Percentiles rank a stretch among this genome's conserved stretches.
Evolutionary conservation across 805 yeast genomes (phyloP).

Genomic region (Myxozyma geophila): DNA sequence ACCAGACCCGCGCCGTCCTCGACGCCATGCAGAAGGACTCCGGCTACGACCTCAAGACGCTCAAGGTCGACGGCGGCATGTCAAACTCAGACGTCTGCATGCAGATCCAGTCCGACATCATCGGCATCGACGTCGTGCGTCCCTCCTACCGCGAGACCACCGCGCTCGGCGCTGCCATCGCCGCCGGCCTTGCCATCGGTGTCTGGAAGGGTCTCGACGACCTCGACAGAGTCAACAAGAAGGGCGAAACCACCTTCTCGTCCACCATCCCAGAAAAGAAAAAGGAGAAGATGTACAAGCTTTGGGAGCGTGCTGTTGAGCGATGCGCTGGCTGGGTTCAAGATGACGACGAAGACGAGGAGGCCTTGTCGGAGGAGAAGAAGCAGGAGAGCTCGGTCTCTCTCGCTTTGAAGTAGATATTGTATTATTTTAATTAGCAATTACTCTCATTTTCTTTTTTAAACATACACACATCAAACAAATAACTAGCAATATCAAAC

Average conservation of each 20-base stretch:
- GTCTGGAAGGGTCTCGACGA: conserved; percentile 80
- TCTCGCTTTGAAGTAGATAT: not conserved
- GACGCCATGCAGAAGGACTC: conserved; percentile 89
- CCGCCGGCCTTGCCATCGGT: conserved; percentile 79
- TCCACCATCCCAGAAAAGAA: conserved; percentile 48
- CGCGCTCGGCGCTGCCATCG: conserved; percentile 94
- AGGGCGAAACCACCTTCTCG: conserved; percentile 40
- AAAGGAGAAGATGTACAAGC: conserved; percentile 65
- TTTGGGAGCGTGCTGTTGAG: conserved; percentile 86
- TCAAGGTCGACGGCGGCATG: conserved; percentile 91
- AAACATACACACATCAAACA: not conserved
- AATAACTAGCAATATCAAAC: not conserved
- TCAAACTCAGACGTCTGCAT: conserved; percentile 86
- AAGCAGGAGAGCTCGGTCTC: conserved; percentile 17
- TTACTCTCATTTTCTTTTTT: not conserved
- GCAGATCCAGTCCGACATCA: conserved; percentile 90
- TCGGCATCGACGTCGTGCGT: conserved; percentile 83
- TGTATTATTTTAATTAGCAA: not conserved
- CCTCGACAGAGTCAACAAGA: conserved; percentile 48
- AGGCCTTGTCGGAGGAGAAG: conserved; percentile 18
- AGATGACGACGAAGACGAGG: conserved; percentile 28
- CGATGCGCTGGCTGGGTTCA: conserved; percentile 81
- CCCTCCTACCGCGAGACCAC: conserved; percentile 88
- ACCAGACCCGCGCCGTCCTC: conserved; percentile 87
- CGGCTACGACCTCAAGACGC: conserved; percentile 58